phyloP scores from a whole-genome alignment of 164 flowering plant genomes.

The Vitis amurensis region DNA sequence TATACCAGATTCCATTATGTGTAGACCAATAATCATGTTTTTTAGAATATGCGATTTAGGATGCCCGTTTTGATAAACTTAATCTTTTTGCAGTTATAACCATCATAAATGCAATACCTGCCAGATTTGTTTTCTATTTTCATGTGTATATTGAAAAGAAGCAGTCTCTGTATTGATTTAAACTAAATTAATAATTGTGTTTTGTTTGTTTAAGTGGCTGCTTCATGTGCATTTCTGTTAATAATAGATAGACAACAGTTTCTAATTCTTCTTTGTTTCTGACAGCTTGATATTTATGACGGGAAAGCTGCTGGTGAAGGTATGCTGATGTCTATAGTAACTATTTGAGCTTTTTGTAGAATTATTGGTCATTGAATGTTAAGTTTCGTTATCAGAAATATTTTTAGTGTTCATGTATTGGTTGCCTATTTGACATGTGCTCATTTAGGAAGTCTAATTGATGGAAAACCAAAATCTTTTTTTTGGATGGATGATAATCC shows the following conservation, averaged over 20 bases:
- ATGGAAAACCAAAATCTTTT: too few species aligned
- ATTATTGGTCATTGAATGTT: neutral
- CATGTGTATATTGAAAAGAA: neutral
- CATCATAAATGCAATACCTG: too few species aligned
- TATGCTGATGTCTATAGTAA: constrained; percentile 20
- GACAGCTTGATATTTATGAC: constrained; percentile 84
- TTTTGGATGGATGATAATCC: too few species aligned
- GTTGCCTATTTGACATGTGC: neutral
- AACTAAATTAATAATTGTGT: neutral
- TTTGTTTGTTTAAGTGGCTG: neutral
- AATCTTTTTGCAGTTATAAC: too few species aligned
- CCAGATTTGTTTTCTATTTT: too few species aligned
- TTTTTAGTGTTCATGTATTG: neutral
- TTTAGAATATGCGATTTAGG: too few species aligned
- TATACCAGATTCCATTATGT: neutral
- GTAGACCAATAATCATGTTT: neutral
- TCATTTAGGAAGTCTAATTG: too few species aligned
- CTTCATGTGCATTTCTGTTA: neutral
- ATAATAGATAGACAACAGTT: too few species aligned
- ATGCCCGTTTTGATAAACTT: too few species aligned
- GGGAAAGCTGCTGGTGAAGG: constrained; percentile 81
- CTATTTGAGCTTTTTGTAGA: neutral
- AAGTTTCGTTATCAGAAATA: neutral
- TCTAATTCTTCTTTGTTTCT: constrained; percentile 11
- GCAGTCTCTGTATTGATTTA: neutral